Base-by-base conservation (phyloP, 2,329 filamentous ascomycete species). In the Penicillium concentricum region DNA sequence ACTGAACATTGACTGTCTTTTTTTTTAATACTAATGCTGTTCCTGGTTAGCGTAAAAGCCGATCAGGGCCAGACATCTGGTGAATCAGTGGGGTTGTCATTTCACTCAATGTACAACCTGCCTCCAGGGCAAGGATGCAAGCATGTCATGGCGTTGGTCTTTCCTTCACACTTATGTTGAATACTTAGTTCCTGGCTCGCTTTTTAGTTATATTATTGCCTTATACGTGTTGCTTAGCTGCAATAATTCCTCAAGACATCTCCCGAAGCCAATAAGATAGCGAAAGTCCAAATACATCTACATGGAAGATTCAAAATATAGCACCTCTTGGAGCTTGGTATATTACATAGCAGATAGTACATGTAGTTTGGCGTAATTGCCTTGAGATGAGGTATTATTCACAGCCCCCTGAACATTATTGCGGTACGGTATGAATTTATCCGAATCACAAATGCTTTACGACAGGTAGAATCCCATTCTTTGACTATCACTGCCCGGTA, bases 61-160 rank as follows among this genome's bases (percentile, higher is more conserved):
- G 15, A 37, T 22, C 37, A 50, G 24, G 34, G 24, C n/a, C 26
- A 34, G 39, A n/a, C 15, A 35, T 51, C 34, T 45, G 26, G 18
- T 38, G 28, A 30, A 28, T 52, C 41, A 41, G 22, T 34, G 22
- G 12, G 34, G 32, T 26, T 39, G 34, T 41, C 26, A 22, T 43
- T 42, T 54, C 13, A 18, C 30, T 46, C 16, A 39, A 51, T 52
- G 46, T 52, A 44, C 50, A 57, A 56, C 22, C 38, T 38, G 22
- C 18, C 26, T 61, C 52, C 39, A 54, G 45, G 47, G 54, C 56
- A 18, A 52, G 39, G 41, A 45, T 56, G 56, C 52, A 59, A 61
- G 65, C 64, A 67, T 67, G 46, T 63, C 54, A 59, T 50, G 65
- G 65, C 65, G 65, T 67, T 67, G 51, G 58, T 58, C 58, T 58